Base-by-base conservation (phyloP, 331 rosid genomes). In the Cydonia oblonga region DNA sequence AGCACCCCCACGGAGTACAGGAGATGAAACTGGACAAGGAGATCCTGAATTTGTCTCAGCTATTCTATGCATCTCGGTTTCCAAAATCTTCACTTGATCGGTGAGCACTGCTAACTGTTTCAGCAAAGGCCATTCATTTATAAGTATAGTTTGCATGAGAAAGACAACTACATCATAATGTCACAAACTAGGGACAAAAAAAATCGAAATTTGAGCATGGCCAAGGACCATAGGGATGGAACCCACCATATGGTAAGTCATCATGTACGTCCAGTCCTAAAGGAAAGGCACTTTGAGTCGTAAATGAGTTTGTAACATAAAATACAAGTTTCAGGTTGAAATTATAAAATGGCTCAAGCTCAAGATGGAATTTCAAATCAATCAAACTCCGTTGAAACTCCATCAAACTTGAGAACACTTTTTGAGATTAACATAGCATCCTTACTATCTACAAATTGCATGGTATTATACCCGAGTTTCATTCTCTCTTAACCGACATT, bases 401-500 rank as follows among this genome's bases (percentile, higher is more conserved):
- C 29, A 54, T 13, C 15, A 62, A 29, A 74, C 66, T 63, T 20
- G 30, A 62, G 13, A 35, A 78, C 64, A 78, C 52, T 15, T 70
- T 70, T 38, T 5, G 15, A 15, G 57, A 52, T 65, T 38, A 73
- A 64, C 23, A 29, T 58, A 77, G 42, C 57, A 30, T 53, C 61
- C 74, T 52, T 72, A 77, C 68, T 71, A 56, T 58, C 42, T 71
- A 71, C 66, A 80, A 63, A 72, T 70, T 35, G 74, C 28, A 40
- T 72, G 25, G 72, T 75, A 69, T 40, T 40, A 61, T 95, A 95
- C 99, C 97, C 92, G 97, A 75, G 81, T 79, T 86, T 95, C 90
- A 60, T 88, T 95, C 78, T 91, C 99, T 86, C 89, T 87, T 71
- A 87, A 75, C 51, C 96, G 96, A 84, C 90, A 96, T 75, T 90